These are phyloP conservation scores for Trypanosomatidae sp. DNA, from an alignment of 208 protist genomes.

Conservation along the genomic window DNA sequence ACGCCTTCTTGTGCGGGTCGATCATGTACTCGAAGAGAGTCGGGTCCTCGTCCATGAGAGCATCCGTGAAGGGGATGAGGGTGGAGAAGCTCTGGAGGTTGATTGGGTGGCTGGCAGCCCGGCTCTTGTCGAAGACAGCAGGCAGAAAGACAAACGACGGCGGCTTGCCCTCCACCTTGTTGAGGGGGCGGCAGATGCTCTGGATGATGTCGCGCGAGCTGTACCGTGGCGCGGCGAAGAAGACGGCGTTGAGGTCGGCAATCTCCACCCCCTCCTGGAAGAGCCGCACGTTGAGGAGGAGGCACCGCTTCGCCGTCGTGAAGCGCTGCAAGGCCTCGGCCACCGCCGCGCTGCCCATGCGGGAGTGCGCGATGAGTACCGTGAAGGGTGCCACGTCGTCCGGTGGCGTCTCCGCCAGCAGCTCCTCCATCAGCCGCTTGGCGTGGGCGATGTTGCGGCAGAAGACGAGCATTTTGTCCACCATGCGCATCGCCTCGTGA, in stretches of 20 bases:
- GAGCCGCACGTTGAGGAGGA: conserved; percentile 75
- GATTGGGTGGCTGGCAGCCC: too few species aligned
- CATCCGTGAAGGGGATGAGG: conserved; percentile 77
- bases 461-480: conserved; percentile 82
- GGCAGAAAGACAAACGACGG: conserved; percentile 72
- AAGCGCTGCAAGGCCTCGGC: conserved; percentile 45
- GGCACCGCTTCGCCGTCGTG: conserved; percentile 31
- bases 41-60: conserved; percentile 85
- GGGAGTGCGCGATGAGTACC: conserved; percentile 68
- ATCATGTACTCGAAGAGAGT: conserved; percentile 81
- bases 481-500: conserved; percentile 69
- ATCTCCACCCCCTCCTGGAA: conserved; percentile 84
- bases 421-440: conserved; percentile 27
- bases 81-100: conserved; percentile 76
- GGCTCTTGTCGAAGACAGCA: too few species aligned
- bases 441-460: conserved; percentile 68
- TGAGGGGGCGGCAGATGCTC: conserved; percentile 79
- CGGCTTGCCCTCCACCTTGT: conserved; percentile 56
- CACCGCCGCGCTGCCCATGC: conserved; percentile 46
- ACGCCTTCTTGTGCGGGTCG: conserved; percentile 70
- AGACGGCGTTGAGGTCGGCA: conserved; percentile 76
- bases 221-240: conserved; percentile 75
- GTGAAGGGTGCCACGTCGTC: conserved; percentile 49
- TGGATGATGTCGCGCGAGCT: conserved; percentile 85
- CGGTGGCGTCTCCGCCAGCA: conserved; percentile 26